phyloP scores from a whole-genome alignment of 805 yeast species.

The Barnettozyma vustinii region DNA sequence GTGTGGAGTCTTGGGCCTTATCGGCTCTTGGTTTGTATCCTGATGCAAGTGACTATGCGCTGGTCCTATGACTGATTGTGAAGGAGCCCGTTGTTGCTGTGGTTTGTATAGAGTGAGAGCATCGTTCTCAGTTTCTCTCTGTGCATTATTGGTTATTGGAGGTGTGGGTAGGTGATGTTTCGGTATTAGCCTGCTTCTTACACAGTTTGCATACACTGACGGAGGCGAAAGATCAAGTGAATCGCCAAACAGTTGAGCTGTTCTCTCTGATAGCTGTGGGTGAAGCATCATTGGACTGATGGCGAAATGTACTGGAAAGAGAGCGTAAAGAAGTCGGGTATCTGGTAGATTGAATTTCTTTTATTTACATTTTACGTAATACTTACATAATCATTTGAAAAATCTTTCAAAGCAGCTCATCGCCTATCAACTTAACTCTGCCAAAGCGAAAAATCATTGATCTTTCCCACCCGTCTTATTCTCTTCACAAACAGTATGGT shows the following conservation, averaged over 20 bases:
- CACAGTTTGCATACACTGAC: not conserved
- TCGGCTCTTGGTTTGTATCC: not conserved
- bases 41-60: not conserved
- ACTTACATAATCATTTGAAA: not conserved
- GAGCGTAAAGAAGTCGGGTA: not conserved
- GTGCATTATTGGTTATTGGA: constrained; percentile 9
- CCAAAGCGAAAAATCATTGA: not conserved
- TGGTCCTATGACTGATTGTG: not conserved
- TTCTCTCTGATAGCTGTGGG: not conserved
- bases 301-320: not conserved
- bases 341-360: not conserved
- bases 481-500: not conserved
- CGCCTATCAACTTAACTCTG: not conserved
- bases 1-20: constrained; percentile 26
- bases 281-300: not conserved
- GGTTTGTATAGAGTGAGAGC: not conserved
- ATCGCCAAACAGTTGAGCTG: not conserved
- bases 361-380: not conserved
- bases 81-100: not conserved
- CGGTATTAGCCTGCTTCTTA: constrained; percentile 12
- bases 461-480: not conserved
- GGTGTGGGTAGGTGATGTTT: not conserved
- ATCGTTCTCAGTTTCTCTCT: not conserved
- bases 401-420: not conserved
- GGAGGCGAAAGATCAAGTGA: not conserved